phyloP scores from a whole-genome alignment of 345 rosid genomes.

The Lenwebbia sp. region DNA sequence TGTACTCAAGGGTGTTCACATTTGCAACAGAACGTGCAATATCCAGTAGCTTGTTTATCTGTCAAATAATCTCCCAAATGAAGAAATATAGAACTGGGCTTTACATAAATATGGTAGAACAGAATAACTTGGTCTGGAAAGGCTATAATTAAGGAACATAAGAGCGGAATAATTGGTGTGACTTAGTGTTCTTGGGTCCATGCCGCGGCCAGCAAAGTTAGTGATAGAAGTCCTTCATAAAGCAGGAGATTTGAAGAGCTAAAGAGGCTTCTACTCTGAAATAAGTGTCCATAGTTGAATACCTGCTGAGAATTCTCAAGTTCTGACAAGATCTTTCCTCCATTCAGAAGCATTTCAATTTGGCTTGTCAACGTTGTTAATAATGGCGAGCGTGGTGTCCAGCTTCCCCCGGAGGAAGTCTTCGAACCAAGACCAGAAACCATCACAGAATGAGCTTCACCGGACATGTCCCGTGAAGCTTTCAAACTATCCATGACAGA shows the following conservation, averaged over 20 bases:
- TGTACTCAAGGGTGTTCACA: slow-evolving; percentile 53
- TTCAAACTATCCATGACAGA: slow-evolving; percentile 39
- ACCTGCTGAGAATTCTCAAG: slow-evolving; percentile 87
- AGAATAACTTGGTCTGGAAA: not conserved
- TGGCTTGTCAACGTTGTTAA: slow-evolving; percentile 68
- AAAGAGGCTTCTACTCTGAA: not conserved
- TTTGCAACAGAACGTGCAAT: slow-evolving; percentile 74
- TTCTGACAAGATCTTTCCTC: slow-evolving; percentile 59
- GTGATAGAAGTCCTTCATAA: not conserved
- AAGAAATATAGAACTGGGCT: not conserved
- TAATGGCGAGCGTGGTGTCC: slow-evolving; percentile 85
- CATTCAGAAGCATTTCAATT: slow-evolving; percentile 70
- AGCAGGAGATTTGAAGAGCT: not conserved
- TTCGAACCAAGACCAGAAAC: slow-evolving; percentile 32
- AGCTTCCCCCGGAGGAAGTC: slow-evolving; percentile 62
- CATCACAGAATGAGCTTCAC: slow-evolving; percentile 19
- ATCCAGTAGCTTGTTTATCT: slow-evolving; percentile 69
- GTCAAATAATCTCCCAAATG: slow-evolving; percentile 14
- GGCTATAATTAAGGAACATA: not conserved
- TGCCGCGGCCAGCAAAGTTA: not conserved
- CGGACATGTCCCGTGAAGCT: slow-evolving; percentile 29
- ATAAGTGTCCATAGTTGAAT: not conserved
- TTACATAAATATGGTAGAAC: not conserved
- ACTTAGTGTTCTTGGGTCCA: not conserved
- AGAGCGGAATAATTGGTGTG: not conserved